Evolutionary conservation across 23 red algal genomes (phyloP), one percentile per base, ranked within the genome.

Genomic region (Chondrus crispus): DNA sequence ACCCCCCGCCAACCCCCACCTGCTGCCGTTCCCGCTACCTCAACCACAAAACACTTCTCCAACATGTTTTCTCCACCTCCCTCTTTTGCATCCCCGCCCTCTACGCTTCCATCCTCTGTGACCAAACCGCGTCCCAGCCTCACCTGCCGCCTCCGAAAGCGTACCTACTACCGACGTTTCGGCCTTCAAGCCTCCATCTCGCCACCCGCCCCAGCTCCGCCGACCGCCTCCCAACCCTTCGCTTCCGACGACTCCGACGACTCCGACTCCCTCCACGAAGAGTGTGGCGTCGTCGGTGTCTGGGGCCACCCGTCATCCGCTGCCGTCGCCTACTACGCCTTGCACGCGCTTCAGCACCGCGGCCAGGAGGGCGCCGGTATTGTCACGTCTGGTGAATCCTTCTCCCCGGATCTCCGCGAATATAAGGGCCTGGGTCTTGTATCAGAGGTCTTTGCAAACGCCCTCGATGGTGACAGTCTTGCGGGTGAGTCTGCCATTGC

Each of bases 341-440:
- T 96, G 58, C 97, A 98, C 41, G 80, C 97, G 24, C 81, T 98
- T 26, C 97, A 98, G 49, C 97, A 98, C 63, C 93, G 97, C 30
- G 93, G 97, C 48, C 97, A 98, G 71, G 97, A 98, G 52, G 97
- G 97, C 28, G 97, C 97, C 2, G 97, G 97, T 7, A 98, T 98
- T 39, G 89, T 96, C 14, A 76, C 73, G 3, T 94, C 85, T 39
- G 79, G 74, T 32, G 83, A 60, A 4, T 80, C 48, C 19, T 48
- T 55, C 8, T 51, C 74, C 18, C n/a, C n/a, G n/a, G 68, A 36
- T 50, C 89, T 98, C 44, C 63, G 68, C 19, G 97, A 98, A 47
- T 75, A 90, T 40, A 98, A 98, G 45, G 95, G 95, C 37, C 88
- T 98, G 48, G 93, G 97, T 29, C 97, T 98, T 26, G 97, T 98